Conservation (phyloP, 2,329 filamentous ascomycete species). For the Penicillium sp. region DNA sequence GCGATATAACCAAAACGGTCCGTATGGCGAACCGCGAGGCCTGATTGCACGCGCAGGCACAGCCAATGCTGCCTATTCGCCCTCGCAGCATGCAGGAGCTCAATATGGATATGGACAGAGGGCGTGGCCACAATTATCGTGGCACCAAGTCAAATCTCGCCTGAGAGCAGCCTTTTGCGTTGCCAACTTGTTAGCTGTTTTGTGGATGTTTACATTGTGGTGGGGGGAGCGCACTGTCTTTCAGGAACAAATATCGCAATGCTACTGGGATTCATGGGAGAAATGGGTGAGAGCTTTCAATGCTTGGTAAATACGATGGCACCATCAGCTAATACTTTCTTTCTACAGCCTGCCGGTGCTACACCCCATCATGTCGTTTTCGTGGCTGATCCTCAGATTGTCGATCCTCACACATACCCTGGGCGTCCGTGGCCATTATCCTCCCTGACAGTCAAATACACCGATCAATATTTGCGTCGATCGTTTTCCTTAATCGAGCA, state of each 20-base stretch:
- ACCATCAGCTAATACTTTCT: conserved; percentile 13
- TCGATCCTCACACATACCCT: conserved; percentile 92
- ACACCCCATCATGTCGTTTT: conserved; percentile 80
- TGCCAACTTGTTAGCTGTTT: conserved; percentile 61
- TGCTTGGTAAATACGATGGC: not conserved
- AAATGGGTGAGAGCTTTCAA: conserved; percentile 64
- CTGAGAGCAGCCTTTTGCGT: conserved; percentile 35
- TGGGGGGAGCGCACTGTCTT: conserved; percentile 85
- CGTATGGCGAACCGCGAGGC: conserved; percentile 12
- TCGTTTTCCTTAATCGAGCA: conserved; percentile 76
- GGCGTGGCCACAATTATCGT: conserved; percentile 11
- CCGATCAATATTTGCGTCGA: conserved; percentile 84
- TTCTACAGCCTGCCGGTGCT: conserved; percentile 64
- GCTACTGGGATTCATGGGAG: conserved; percentile 86
- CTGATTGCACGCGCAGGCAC: conserved; percentile 15
- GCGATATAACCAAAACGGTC: conserved; percentile 21
- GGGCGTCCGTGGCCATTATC: conserved; percentile 73
- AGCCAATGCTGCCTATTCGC: conserved; percentile 20
- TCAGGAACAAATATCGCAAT: conserved; percentile 63
- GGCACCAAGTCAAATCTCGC: conserved; percentile 16
- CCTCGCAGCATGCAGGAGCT: conserved; percentile 18
- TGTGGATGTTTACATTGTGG: conserved; percentile 75
- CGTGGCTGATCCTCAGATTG: conserved; percentile 85
- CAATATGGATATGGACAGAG: conserved; percentile 9
- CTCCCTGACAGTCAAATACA: conserved; percentile 64